Evolutionary conservation across 1,139 yeast genomes (phyloP), one percentile per base, ranked within the genome.

Genomic region (Magnusiomyces tetraspermus): DNA sequence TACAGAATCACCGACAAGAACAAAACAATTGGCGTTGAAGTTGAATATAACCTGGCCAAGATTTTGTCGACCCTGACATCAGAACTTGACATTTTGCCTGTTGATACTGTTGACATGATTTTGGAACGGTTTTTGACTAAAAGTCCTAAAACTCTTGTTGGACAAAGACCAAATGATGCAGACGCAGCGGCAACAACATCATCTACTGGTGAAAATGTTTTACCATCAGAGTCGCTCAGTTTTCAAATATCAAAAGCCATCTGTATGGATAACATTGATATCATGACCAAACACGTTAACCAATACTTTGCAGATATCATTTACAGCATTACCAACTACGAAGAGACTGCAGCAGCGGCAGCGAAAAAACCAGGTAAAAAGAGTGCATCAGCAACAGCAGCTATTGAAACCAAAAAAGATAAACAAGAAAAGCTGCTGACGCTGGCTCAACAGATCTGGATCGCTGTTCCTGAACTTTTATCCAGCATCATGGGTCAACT

Each of bases 221-320:
- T 21, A 24, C 40, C 36, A 17, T 66, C 73, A 1, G 56, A 57
- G 5, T 76, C 72, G 59, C 83, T 85, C 0, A 88, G 85, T 0
- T 83, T 85, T 63, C 78, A 76, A 49, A 76, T 88, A 59, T 81
- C 92, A 4, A 67, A 84, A 45, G 73, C 78, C 17, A 76, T 90
- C 3, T 87, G 96, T 64, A 82, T 80, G 55, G 73, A 78, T 1
- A 86, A 87, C 61, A 68, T 82, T 1, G 95, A 86, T 59, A 73
- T 90, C 57, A 76, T 90, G 77, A 80, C 94, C 13, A 77, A 95
- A 58, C 81, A 82, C 59, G 75, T 86, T 30, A 86, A 95, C 3
- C 90, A 83, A 63, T 83, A 83, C 61, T 85, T 88, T 59, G 83
- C 95, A 0, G 96, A 87, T 62, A 73, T 83, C 57, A 67, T 89